Percentiles rank a stretch among this genome's conserved stretches.
Conservation (phyloP, 2,329 filamentous ascomycete genomes). For the Colletotrichum lupini region DNA sequence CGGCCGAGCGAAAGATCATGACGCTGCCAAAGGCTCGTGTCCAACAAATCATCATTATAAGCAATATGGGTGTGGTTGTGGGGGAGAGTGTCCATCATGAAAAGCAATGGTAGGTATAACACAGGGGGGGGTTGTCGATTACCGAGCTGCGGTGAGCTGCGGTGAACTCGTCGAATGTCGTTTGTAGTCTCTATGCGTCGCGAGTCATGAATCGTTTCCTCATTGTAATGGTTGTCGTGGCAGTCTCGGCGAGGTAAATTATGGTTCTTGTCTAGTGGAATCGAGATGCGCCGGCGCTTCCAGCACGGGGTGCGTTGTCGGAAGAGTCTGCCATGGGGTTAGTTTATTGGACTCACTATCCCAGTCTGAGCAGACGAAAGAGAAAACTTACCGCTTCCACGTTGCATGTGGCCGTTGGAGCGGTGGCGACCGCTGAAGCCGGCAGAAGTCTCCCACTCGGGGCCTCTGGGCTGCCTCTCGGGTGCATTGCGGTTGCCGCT, state of each 20-base stretch:
- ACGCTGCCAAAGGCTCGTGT: conserved; percentile 36
- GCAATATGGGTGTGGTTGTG: conserved; percentile 43
- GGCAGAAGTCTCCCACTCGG: conserved; percentile 67
- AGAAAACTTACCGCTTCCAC: conserved; percentile 67
- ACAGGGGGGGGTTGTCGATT: conserved; percentile 27
- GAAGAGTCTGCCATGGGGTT: conserved; percentile 50
- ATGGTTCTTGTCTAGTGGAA: conserved; percentile 35
- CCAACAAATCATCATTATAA: conserved; percentile 50
- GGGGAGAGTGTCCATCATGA: conserved; percentile 33
- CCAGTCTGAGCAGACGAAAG: neutral
- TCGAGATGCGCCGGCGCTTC: conserved; percentile 39
- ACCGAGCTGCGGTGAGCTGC: conserved; percentile 24
- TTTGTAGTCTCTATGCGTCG: conserved; percentile 50
- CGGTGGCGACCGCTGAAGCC: conserved; percentile 67
- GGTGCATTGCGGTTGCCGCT: conserved; percentile 58
- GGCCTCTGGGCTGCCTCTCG: conserved; percentile 72
- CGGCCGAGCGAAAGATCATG: conserved; percentile 35
- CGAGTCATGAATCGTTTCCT: conserved; percentile 38
- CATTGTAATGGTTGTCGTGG: conserved; percentile 28
- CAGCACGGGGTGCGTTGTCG: conserved; percentile 53
- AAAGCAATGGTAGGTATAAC: conserved; percentile 35
- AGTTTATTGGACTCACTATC: neutral
- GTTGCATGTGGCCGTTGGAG: conserved; percentile 69
- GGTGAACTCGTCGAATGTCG: conserved; percentile 36
- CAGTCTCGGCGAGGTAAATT: conserved; percentile 30